phyloP scores from a whole-genome alignment of 257 asterid genomes.

The Solanum appendiculatum region DNA sequence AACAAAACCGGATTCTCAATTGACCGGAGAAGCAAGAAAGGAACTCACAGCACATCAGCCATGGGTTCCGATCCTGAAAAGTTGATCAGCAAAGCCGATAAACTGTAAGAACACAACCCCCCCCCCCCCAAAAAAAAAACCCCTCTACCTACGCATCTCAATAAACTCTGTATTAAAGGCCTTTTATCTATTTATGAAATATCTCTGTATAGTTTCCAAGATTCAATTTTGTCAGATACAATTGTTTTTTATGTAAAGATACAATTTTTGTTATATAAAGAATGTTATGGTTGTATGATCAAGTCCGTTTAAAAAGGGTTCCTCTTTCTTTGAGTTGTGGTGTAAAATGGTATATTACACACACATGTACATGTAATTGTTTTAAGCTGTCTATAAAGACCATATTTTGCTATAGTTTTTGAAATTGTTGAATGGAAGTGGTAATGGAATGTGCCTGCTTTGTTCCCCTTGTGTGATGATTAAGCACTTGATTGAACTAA shows the following conservation, averaged over 20 bases:
- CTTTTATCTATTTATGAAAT: not conserved
- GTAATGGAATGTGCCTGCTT: not conserved
- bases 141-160: not conserved
- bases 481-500: not conserved
- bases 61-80: conserved; percentile 83
- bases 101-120: conserved; percentile 32
- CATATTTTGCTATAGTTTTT: not conserved
- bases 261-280: not conserved
- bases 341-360: not conserved
- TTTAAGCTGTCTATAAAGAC: not conserved
- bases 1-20: not conserved
- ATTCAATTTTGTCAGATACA: not conserved
- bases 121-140: not conserved
- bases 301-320: not conserved
- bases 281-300: not conserved
- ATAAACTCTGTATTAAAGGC: not conserved
- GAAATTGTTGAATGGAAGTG: not conserved
- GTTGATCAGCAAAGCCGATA: conserved; percentile 88
- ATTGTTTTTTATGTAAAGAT: not conserved
- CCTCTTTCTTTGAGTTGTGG: not conserved
- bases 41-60: conserved; percentile 11
- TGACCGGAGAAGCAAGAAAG: not conserved
- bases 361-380: not conserved
- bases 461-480: not conserved
- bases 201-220: not conserved